Conservation (phyloP, 2,329 filamentous ascomycete species). For the Apiospora saccharicola region DNA sequence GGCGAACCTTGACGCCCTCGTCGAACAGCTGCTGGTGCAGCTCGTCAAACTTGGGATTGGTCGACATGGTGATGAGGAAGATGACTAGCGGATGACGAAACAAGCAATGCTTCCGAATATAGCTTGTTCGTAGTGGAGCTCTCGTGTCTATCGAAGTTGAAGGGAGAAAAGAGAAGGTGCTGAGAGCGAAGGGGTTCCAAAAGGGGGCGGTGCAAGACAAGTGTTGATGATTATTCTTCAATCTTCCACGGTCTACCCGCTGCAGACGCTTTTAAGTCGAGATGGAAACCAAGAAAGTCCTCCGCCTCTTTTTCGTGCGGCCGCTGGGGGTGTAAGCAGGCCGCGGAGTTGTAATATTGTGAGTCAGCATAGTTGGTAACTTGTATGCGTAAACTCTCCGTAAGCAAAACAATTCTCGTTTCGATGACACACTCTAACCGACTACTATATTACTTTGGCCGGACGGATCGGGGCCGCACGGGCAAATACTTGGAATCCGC, state of each 20-base stretch:
- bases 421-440: not conserved
- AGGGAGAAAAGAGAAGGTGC: not conserved
- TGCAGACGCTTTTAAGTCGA: not conserved
- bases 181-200: not conserved
- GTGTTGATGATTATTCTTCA: not conserved
- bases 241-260: not conserved
- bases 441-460: not conserved
- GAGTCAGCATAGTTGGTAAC: not conserved
- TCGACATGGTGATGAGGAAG: conserved; percentile 32
- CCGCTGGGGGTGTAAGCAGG: too few relatives aligned
- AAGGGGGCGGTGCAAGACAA: not conserved
- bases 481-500: not conserved
- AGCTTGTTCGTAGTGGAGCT: not conserved
- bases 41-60: conserved; percentile 38
- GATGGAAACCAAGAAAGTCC: not conserved
- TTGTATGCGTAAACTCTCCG: not conserved
- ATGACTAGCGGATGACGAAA: not conserved
- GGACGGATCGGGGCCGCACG: not conserved
- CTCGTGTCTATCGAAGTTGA: not conserved
- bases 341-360: not conserved
- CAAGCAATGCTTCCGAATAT: not conserved
- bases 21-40: conserved; percentile 65
- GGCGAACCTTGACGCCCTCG: conserved; percentile 66
- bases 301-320: not conserved
- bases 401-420: not conserved